Percentiles rank a stretch among this genome's conserved stretches.
Conservation (phyloP, 768 basidiomycete species). For the Daedaleopsis nitida region DNA sequence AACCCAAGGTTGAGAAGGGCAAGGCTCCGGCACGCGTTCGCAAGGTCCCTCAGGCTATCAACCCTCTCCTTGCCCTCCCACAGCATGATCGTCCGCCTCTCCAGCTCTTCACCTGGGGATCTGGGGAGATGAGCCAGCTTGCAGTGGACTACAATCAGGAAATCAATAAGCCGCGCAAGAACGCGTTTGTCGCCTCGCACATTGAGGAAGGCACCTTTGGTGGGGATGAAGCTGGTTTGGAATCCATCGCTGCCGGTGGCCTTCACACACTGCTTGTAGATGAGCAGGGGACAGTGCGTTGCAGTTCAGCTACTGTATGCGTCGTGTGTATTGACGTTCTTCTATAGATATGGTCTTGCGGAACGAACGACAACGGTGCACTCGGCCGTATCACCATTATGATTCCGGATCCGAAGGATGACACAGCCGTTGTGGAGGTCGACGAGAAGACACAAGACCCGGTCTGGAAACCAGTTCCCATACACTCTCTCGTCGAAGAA, state of each 20-base stretch:
- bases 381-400: slow-evolving; percentile 76
- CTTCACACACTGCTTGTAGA: slow-evolving; percentile 90
- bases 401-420: slow-evolving; percentile 59
- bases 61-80: slow-evolving; percentile 62
- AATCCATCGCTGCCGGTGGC: slow-evolving; percentile 80
- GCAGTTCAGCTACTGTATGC: slow-evolving; percentile 5
- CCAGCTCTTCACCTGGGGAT: slow-evolving; percentile 85
- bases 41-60: slow-evolving; percentile 36
- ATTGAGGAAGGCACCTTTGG: slow-evolving; percentile 75
- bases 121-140: slow-evolving; percentile 94
- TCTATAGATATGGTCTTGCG: slow-evolving; percentile 85
- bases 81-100: slow-evolving; percentile 62
- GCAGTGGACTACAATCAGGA: slow-evolving; percentile 80
- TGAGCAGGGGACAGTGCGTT: slow-evolving; percentile 83
- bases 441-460: slow-evolving; percentile 33
- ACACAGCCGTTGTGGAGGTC: slow-evolving; percentile 56
- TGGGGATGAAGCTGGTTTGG: slow-evolving; percentile 72
- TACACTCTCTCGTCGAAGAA: slow-evolving; percentile 71
- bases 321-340: neutral
- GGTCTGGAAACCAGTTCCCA: slow-evolving; percentile 41
- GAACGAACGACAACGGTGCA: slow-evolving; percentile 87
- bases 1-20: slow-evolving; percentile 1
- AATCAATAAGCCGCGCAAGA: slow-evolving; percentile 74
- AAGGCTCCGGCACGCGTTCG: slow-evolving; percentile 14
- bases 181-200: slow-evolving; percentile 74